Conservation (phyloP, 2,329 filamentous ascomycete species). For the Scortechinia acanthostroma region DNA sequence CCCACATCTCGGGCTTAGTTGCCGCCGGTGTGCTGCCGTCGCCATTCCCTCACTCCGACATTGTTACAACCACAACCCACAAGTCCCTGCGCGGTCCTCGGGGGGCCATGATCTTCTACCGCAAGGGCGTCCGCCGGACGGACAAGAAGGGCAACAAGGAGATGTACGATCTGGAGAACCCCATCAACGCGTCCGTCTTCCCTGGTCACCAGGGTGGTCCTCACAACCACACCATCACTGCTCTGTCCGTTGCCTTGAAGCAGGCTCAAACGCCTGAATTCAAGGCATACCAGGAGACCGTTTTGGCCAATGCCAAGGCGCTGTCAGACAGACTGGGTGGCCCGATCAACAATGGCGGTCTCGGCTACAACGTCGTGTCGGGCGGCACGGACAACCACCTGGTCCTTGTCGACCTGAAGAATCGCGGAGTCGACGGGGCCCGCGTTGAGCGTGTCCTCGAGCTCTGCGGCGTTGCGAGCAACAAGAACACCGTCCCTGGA, state of each 20-base stretch:
- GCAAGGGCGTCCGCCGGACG: conserved; percentile 85
- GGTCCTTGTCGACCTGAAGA: conserved; percentile 67
- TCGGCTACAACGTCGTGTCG: conserved; percentile 64
- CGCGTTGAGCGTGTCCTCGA: conserved; percentile 63
- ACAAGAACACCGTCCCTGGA: conserved; percentile 73
- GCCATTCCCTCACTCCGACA: conserved; percentile 85
- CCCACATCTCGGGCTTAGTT: conserved; percentile 93
- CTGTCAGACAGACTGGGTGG: conserved; percentile 38
- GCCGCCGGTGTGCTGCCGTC: conserved; percentile 88
- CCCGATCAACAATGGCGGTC: conserved; percentile 42
- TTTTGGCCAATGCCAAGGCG: conserved; percentile 66
- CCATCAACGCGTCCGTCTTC: conserved; percentile 73
- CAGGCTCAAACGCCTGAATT: conserved; percentile 67
- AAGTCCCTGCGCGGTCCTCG: conserved; percentile 96
- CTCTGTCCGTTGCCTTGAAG: conserved; percentile 68
- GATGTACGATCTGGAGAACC: conserved; percentile 65
- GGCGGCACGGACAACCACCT: conserved; percentile 73
- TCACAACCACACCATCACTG: conserved; percentile 75
- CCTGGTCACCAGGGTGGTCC: conserved; percentile 72
- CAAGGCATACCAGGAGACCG: conserved; percentile 65
- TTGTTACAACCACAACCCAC: conserved; percentile 97
- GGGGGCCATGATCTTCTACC: conserved; percentile 99
- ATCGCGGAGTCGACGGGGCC: conserved; percentile 59
- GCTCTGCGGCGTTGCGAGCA: conserved; percentile 65
- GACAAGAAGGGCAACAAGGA: conserved; percentile 62